These are phyloP conservation scores for Candida argentea DNA, from an alignment of 805 yeast species.

Conservation along the genomic window DNA sequence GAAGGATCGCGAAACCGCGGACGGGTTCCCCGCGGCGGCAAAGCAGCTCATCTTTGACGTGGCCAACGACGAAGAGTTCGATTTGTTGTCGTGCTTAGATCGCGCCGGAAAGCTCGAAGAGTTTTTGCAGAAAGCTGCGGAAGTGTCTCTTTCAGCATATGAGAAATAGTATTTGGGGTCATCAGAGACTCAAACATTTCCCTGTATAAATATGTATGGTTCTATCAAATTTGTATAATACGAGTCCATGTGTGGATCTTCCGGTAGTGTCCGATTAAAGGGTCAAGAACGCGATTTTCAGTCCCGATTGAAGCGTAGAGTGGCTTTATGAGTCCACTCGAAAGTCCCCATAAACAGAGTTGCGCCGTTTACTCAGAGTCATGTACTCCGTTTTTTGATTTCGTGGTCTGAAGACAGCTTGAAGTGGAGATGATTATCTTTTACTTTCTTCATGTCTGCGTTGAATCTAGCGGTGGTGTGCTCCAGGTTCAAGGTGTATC, in stretches of 20 bases:
- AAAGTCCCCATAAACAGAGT: no score
- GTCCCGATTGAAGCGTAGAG: no score
- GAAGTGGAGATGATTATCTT: no score
- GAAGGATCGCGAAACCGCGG: slow-evolving; percentile 25
- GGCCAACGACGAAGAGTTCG: slow-evolving; percentile 52
- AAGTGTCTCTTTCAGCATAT: slow-evolving; percentile 44
- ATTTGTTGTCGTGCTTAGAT: slow-evolving; percentile 52
- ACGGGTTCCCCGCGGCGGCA: slow-evolving; percentile 45
- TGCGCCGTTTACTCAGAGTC: no score
- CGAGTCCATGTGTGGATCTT: background rate
- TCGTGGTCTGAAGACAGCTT: no score
- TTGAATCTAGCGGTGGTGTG: no score
- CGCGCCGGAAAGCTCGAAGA: slow-evolving; percentile 45
- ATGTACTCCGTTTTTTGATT: no score
- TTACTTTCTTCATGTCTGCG: no score
- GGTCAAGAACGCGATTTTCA: no score
- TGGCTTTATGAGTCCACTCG: no score
- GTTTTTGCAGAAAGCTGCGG: slow-evolving; percentile 43
- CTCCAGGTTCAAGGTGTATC: no score
- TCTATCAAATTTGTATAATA: background rate
- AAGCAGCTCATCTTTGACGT: slow-evolving; percentile 50
- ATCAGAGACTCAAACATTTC: no score
- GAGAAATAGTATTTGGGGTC: slow-evolving; percentile 35
- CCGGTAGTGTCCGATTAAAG: background rate
- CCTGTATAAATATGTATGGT: slow-evolving; percentile 3